Evolutionary conservation across 179 eudicot genomes (phyloP).

Genomic region (Nepenthes alata): DNA sequence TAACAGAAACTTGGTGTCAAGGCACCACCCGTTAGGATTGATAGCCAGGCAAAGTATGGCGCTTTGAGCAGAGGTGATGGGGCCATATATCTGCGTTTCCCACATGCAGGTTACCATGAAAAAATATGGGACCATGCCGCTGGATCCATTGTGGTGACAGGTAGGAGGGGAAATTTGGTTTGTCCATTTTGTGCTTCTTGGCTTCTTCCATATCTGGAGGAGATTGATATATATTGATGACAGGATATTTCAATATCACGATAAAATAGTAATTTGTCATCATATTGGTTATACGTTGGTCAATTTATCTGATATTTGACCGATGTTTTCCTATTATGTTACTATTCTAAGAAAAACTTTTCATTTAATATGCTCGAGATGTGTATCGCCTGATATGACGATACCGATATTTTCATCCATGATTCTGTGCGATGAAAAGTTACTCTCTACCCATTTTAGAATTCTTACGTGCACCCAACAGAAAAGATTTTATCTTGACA

Average conservation of each 20-base stretch:
- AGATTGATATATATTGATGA: neutral
- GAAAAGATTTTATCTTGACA: too few relatives aligned
- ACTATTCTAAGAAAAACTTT: too few relatives aligned
- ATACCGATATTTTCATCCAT: too few relatives aligned
- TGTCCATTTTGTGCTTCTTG: neutral
- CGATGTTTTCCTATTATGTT: too few relatives aligned
- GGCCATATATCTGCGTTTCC: conserved; percentile 89
- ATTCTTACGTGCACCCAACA: too few relatives aligned
- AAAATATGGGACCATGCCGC: conserved; percentile 99
- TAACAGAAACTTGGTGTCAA: conserved; percentile 88
- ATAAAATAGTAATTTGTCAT: too few relatives aligned
- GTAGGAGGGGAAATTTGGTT: conserved; percentile 17
- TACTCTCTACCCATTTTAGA: too few relatives aligned
- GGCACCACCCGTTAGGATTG: conserved; percentile 95
- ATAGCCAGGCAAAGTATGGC: conserved; percentile 97
- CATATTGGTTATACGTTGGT: too few relatives aligned
- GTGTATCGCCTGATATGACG: too few relatives aligned
- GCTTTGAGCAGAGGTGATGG: conserved; percentile 98
- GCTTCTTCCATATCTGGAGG: neutral
- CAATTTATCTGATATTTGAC: too few relatives aligned
- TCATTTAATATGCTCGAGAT: too few relatives aligned
- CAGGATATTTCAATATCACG: neutral
- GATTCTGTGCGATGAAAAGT: too few relatives aligned
- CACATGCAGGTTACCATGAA: conserved; percentile 87
- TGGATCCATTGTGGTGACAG: conserved; percentile 82